Conservation (phyloP, 2,329 filamentous ascomycete species). For the Myriosclerotinia curreyana region DNA sequence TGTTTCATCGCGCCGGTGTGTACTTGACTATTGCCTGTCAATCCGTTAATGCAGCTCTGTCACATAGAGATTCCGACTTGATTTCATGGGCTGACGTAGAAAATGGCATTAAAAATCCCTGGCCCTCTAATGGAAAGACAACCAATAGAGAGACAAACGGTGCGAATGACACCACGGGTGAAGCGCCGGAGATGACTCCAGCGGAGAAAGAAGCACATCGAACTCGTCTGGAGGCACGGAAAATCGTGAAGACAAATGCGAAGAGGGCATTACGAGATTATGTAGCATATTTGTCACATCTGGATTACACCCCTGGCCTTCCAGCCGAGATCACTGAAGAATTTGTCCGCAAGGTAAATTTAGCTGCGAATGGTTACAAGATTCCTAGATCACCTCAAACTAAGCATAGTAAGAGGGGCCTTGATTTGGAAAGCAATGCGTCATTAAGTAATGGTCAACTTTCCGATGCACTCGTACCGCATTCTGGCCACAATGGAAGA, state of each 20-base stretch:
- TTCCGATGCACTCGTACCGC: conserved; percentile 47
- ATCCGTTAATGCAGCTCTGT: conserved; percentile 56
- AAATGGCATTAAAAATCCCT: neutral
- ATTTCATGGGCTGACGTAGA: conserved; percentile 6
- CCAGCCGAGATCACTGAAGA: conserved; percentile 43
- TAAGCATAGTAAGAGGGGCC: conserved; percentile 26
- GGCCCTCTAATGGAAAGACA: conserved; percentile 18
- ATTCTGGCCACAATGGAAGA: conserved; percentile 39
- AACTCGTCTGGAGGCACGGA: conserved; percentile 58
- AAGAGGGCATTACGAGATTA: conserved; percentile 76
- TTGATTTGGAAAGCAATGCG: conserved; percentile 37
- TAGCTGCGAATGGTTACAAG: conserved; percentile 50
- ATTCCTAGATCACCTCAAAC: conserved; percentile 38
- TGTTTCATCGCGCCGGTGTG: conserved; percentile 72
- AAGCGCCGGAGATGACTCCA: conserved; percentile 39
- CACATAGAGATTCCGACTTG: conserved; percentile 31
- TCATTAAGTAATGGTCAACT: conserved; percentile 38
- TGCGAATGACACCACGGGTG: conserved; percentile 22
- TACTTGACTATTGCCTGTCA: conserved; percentile 71
- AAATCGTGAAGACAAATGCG: conserved; percentile 68
- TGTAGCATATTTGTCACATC: conserved; percentile 64
- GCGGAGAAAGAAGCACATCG: conserved; percentile 46
- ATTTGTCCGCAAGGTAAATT: conserved; percentile 56
- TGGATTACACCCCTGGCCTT: conserved; percentile 69
- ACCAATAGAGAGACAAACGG: conserved; percentile 29